These are phyloP conservation scores for Venturia nashicola DNA, from an alignment of 2,329 filamentous ascomycete species.

Conservation along the genomic window DNA sequence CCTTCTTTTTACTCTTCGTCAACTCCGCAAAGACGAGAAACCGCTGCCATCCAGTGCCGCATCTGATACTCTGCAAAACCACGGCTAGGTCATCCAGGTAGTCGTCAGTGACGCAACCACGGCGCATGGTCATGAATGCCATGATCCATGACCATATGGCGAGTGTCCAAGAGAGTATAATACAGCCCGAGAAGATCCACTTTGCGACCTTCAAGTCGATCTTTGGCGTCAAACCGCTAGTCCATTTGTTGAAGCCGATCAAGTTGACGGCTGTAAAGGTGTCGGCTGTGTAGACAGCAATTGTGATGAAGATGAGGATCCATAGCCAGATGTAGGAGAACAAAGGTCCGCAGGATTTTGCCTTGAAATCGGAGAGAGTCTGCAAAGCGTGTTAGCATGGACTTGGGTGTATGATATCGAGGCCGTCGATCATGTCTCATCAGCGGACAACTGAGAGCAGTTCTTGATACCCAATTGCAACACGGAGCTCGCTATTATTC, in stretches of 20 bases:
- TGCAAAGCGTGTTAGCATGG: slow-evolving; percentile 11
- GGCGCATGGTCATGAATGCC: slow-evolving; percentile 67
- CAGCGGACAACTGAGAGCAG: neutral
- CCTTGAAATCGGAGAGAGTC: slow-evolving; percentile 64
- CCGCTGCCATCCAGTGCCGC: slow-evolving; percentile 68
- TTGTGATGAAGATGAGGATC: slow-evolving; percentile 63
- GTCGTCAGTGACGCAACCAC: slow-evolving; percentile 78
- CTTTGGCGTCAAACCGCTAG: slow-evolving; percentile 65
- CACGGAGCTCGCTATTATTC: neutral
- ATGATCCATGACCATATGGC: slow-evolving; percentile 68
- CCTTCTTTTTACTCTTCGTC: slow-evolving; percentile 82
- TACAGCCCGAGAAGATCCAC: slow-evolving; percentile 91
- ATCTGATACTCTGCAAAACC: slow-evolving; percentile 62
- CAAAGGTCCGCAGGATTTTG: slow-evolving; percentile 60
- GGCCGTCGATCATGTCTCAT: neutral
- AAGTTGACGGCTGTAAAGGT: slow-evolving; percentile 89
- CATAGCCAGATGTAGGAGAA: slow-evolving; percentile 80
- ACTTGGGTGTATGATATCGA: neutral
- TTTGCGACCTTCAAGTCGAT: slow-evolving; percentile 70
- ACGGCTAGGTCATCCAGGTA: slow-evolving; percentile 84
- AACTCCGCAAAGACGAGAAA: slow-evolving; percentile 89
- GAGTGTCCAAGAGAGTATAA: slow-evolving; percentile 80
- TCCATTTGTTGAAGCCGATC: slow-evolving; percentile 80
- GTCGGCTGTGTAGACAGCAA: slow-evolving; percentile 80
- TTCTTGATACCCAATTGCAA: neutral